These are phyloP conservation scores for Acephala macrosclerotiorum DNA, from an alignment of 2,329 filamentous ascomycete genomes.

Conservation along the genomic window DNA sequence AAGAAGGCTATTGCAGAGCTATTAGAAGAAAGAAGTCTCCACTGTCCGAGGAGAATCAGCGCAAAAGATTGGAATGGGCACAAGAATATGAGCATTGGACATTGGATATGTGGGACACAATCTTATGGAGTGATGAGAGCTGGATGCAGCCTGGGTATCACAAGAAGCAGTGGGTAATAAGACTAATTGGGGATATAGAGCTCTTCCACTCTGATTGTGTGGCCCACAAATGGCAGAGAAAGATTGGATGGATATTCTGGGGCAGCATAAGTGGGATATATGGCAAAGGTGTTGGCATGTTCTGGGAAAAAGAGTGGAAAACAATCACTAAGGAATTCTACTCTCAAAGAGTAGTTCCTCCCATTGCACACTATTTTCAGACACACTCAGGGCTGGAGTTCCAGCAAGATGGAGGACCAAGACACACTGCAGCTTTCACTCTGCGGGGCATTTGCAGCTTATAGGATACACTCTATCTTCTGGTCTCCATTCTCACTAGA, in stretches of 20 bases:
- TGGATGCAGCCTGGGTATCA: conserved; percentile 2
- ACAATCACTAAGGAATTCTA: not conserved
- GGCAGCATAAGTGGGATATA: too few relatives aligned
- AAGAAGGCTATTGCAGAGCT: not conserved
- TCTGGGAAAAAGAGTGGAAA: too few relatives aligned
- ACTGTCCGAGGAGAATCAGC: not conserved
- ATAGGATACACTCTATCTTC: not conserved
- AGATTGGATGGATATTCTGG: conserved; percentile 6
- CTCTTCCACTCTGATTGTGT: not conserved
- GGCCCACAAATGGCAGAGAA: not conserved
- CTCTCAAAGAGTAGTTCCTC: not conserved
- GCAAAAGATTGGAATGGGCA: conserved; percentile 4
- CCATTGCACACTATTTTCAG: not conserved
- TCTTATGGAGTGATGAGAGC: conserved; percentile 6
- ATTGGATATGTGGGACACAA: not conserved
- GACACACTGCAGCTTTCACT: conserved; percentile 6
- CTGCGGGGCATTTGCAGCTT: not conserved
- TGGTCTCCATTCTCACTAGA: conserved; percentile 5
- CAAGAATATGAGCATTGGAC: not conserved
- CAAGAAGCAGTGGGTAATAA: not conserved
- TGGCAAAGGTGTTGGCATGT: too few relatives aligned
- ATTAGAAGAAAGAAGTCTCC: not conserved
- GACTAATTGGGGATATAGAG: not conserved
- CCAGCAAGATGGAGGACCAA: too few relatives aligned
- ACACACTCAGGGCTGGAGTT: not conserved